Base-by-base conservation (phyloP, 106 monocot genomes). In the Ottelia alismoides region DNA sequence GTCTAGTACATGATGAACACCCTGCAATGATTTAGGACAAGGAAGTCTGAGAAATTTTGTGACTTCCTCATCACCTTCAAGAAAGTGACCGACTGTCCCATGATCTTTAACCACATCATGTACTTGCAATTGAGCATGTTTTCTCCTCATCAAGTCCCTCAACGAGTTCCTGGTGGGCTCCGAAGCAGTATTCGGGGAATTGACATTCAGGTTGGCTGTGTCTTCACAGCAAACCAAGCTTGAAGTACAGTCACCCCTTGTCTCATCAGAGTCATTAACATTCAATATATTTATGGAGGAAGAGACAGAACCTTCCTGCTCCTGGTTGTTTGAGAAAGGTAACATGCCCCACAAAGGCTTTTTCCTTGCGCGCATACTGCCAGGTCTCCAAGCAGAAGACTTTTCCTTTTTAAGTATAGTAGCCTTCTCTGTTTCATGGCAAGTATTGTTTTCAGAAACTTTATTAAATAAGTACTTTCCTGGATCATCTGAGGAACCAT, bases 91-190 rank as follows among this genome's bases (percentile, higher is more conserved):
- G n/a, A n/a, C n/a, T n/a, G n/a, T n/a, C n/a, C n/a, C n/a, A n/a
- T n/a, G n/a, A n/a, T n/a, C n/a, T n/a, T n/a, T n/a, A n/a, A n/a
- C n/a, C n/a, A n/a, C 30, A 61, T 14, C 6, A 3, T 18, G 52
- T 18, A 20, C 5, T n/a, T 24, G 2, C 62, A 28, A 5, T 53
- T 27, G 27, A 53, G 1, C 4, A 4, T 78, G 74, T 49, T 78
- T 87, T 66, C 47, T 84, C 70, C 88, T 73, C 93, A 88, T 81
- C 28, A 84, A 58, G 24, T 94, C 93, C 49, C 87, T 94, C 61
- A 72, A 55, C 56, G 84, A 88, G 60, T 56, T 53, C 25, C 21
- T 24, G n/a, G n/a, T n/a, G n/a, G n/a, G n/a, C n/a, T n/a, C n/a
- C n/a, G n/a, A n/a, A n/a, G n/a, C n/a, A 7, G 40, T 43, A 6